These are phyloP conservation scores for Dioszegia hungarica DNA, from an alignment of 768 basidiomycete species.

Conservation along the genomic window DNA sequence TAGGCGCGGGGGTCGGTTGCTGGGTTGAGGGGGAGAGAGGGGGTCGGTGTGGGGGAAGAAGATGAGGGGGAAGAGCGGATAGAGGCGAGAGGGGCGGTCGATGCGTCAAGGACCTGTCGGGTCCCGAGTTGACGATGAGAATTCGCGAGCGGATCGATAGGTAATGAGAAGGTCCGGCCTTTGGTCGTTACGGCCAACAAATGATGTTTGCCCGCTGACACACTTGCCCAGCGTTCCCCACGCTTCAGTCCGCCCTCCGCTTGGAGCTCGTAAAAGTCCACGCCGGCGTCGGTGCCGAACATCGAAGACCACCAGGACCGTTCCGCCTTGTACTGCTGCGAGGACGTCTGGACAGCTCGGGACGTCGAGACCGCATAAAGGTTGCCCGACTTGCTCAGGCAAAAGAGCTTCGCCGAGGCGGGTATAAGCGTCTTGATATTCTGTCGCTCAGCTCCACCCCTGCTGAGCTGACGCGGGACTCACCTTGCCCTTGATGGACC, in stretches of 20 bases:
- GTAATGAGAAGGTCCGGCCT: constrained; percentile 74
- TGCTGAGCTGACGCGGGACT: not conserved
- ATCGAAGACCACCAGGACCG: constrained; percentile 61
- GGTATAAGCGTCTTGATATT: constrained; percentile 60
- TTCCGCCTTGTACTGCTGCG: constrained; percentile 47
- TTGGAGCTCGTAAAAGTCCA: constrained; percentile 59
- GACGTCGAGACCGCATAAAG: constrained; percentile 66
- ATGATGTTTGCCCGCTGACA: constrained; percentile 63
- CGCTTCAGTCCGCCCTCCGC: constrained; percentile 58
- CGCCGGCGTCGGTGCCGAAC: constrained; percentile 53
- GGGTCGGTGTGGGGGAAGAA: not conserved
- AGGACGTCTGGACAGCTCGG: constrained; percentile 53
- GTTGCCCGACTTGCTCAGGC: constrained; percentile 69
- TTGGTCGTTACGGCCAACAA: constrained; percentile 52
- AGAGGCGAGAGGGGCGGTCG: constrained; percentile 46
- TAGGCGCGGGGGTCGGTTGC: constrained; percentile 61
- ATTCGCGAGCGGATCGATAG: constrained; percentile 70
- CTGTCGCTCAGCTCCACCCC: constrained; percentile 50
- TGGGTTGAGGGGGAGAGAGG: constrained; percentile 26
- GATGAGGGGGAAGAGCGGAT: constrained; percentile 17
- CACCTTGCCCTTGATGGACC: constrained; percentile 43
- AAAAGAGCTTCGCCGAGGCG: constrained; percentile 57
- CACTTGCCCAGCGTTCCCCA: constrained; percentile 70
- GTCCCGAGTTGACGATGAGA: constrained; percentile 77
- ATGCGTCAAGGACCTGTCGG: constrained; percentile 58